Evolutionary conservation across 1,284 basidiomycete genomes (phyloP), one percentile per base, ranked within the genome.

Genomic region (Fistulinella cinereoalba): DNA sequence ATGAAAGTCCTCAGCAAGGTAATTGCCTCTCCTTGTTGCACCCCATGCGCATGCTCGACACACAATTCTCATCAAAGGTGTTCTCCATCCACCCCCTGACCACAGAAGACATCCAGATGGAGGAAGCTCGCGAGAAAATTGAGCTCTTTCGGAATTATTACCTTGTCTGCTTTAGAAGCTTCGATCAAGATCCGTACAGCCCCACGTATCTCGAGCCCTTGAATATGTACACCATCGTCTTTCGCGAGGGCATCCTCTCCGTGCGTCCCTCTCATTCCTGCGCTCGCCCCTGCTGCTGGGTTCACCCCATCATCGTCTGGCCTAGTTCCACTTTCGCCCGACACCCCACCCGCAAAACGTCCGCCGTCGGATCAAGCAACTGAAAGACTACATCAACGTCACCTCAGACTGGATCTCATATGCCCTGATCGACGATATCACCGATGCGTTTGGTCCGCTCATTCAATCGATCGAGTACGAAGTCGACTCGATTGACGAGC

Each of bases 381-480:
- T 99, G 54, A 97, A 97, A 66, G 97, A 99, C 74, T 99, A 98
- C 72, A 99, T 99, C 70, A 90, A 83, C 54, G 97, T 99, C 56
- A 98, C 97, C 0, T 97, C 94, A 4, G 97, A 99, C 71, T 99
- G 97, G 97, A 99, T 99, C 58, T 98, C 95, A 12, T 99, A 99
- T 61, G 97, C 97, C 15, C 83, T 99, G 50, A 99, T 99, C 64
- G 97, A 99, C 71, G 97, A 99, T 71, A 99, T 99, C 64, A 99
- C 97, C 46, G 97, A 99, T 68, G 96, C 95, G 4, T 99, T 99
- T 68, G 97, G 96, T 2, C 97, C 97, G 13, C 80, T 99, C 45
- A 99, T 99, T 60, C 97, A 98, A 68, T 85, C 87, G 61, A 99
- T 99, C 68, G 97, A 99, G 69, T 99, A 98, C 63, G 97, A 99